These are phyloP conservation scores for Scleroderma citrinum DNA, from an alignment of 768 basidiomycete species.

Conservation along the genomic window DNA sequence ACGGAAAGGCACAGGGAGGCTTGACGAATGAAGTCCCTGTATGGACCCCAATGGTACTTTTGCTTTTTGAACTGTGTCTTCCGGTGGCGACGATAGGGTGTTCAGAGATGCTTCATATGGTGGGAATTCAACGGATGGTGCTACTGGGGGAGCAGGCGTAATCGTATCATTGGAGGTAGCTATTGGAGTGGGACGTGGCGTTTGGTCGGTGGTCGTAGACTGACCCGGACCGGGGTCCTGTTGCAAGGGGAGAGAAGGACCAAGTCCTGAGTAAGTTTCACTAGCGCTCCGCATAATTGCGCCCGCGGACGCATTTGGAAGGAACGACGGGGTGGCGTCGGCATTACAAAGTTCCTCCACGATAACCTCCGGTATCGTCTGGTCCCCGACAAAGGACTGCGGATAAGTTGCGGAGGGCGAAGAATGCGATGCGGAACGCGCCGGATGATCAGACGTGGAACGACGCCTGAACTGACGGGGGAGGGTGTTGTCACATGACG, in stretches of 20 bases:
- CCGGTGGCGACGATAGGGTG: not conserved
- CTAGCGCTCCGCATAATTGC: constrained; percentile 6
- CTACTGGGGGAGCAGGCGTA: not conserved
- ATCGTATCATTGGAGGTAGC: constrained; percentile 6
- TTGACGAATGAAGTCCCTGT: constrained; percentile 5
- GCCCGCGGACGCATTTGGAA: constrained; percentile 7
- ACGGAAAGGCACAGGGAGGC: constrained; percentile 16
- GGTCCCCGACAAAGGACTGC: constrained; percentile 10
- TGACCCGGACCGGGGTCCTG: constrained; percentile 4
- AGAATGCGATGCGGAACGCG: constrained; percentile 8
- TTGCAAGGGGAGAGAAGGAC: constrained; percentile 2
- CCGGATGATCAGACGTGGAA: constrained; percentile 18
- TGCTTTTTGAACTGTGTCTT: not conserved
- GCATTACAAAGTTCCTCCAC: constrained; percentile 3
- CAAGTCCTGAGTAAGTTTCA: not conserved
- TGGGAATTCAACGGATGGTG: constrained; percentile 2
- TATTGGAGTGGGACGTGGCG: constrained; percentile 9
- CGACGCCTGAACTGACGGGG: constrained; percentile 14
- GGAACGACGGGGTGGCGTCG: constrained; percentile 12
- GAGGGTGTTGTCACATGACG: constrained; percentile 18
- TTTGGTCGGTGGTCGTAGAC: constrained; percentile 7
- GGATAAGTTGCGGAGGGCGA: constrained; percentile 7
- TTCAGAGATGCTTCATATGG: not conserved
- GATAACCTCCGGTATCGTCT: not conserved
- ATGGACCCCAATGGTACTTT: not conserved